Evolutionary conservation across 2,329 filamentous ascomycete genomes (phyloP).

Genomic region (Hymenoscyphus fraxineus): DNA sequence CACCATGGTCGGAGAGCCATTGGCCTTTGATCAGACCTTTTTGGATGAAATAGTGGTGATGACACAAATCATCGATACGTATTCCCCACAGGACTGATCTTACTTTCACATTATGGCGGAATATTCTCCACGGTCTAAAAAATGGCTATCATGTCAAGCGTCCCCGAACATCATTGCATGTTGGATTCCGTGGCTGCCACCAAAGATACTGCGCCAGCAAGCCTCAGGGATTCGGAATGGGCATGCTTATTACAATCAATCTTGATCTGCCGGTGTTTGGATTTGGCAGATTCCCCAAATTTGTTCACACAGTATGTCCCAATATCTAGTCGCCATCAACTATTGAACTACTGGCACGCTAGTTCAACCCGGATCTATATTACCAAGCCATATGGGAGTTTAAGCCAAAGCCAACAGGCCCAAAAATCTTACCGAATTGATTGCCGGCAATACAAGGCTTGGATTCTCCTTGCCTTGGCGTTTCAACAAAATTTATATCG

Average conservation of each 20-base stretch:
- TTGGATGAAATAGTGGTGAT: conserved; percentile 1
- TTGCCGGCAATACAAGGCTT: background rate
- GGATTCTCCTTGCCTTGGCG: background rate
- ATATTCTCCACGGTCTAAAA: background rate
- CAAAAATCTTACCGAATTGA: background rate
- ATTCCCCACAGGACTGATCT: background rate
- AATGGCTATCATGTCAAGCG: background rate
- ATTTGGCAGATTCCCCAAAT: background rate
- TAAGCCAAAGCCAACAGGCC: background rate
- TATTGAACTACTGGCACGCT: background rate
- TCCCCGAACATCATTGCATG: background rate
- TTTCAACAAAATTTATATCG: background rate
- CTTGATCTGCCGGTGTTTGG: background rate
- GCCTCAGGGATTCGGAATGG: no score
- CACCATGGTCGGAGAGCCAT: background rate
- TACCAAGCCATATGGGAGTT: no score
- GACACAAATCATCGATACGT: conserved; percentile 1
- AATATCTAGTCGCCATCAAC: background rate
- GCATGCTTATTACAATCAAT: no score
- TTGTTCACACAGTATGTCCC: background rate
- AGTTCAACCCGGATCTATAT: background rate
- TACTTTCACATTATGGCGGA: background rate
- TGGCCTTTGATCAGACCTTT: background rate
- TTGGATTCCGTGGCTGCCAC: background rate
- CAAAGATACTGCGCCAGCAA: background rate